Conservation (phyloP, 2,329 filamentous ascomycete species). For the Scedosporium apiospermum region DNA sequence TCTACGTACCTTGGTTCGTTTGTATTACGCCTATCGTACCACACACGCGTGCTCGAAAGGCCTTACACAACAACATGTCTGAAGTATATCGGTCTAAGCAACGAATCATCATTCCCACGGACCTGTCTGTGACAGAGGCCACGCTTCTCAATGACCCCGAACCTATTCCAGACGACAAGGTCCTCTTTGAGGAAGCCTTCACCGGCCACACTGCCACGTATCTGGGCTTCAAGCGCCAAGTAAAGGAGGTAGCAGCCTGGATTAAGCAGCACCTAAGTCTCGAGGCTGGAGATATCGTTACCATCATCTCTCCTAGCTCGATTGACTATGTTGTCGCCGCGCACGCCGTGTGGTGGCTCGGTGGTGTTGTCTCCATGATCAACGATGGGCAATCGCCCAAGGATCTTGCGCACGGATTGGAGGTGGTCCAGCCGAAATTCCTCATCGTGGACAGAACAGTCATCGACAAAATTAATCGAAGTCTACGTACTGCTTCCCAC, state of each 20-base stretch:
- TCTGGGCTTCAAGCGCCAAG: neutral
- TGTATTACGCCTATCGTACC: no score
- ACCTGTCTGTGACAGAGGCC: neutral
- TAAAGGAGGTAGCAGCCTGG: neutral
- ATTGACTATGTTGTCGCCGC: neutral
- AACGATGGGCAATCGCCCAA: neutral
- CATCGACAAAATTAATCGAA: neutral
- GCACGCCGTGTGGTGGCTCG: neutral
- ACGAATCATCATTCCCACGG: neutral
- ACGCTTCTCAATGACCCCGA: neutral
- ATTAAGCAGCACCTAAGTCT: neutral
- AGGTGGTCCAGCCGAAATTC: neutral
- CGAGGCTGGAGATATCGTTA: neutral
- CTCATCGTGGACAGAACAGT: neutral
- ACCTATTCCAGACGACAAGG: slow-evolving; percentile 1
- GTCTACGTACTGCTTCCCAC: no score
- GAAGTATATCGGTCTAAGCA: neutral
- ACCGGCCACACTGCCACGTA: neutral
- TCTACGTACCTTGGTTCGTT: no score
- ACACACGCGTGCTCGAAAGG: no score
- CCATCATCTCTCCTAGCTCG: neutral
- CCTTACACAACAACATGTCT: neutral
- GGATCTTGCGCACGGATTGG: neutral
- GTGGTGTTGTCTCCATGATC: neutral
- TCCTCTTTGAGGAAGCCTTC: neutral